Evolutionary conservation across 1,284 basidiomycete genomes (phyloP).

Genomic region (Leucoagaricus sp.): DNA sequence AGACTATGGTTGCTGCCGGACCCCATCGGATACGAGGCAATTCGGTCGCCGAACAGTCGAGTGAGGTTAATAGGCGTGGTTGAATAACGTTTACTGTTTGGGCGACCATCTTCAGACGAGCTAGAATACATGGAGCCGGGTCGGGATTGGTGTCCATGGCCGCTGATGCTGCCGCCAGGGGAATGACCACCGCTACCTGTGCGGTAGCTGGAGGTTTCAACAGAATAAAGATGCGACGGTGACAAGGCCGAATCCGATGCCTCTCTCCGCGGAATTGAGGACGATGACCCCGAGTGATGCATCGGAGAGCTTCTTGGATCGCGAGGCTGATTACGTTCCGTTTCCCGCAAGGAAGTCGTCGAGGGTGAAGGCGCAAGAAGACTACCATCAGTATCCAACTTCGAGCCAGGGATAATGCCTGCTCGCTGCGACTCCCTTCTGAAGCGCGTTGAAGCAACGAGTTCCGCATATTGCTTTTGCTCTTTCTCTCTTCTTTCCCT

Average conservation of each 20-base stretch:
- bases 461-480: constrained; percentile 55
- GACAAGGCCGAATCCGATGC: constrained; percentile 37
- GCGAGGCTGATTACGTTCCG: constrained; percentile 43
- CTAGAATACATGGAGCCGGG: constrained; percentile 53
- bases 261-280: constrained; percentile 39
- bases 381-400: constrained; percentile 20
- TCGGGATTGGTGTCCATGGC: constrained; percentile 40
- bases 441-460: constrained; percentile 58
- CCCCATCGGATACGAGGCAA: constrained; percentile 40
- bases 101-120: constrained; percentile 59
- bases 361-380: constrained; percentile 34
- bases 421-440: constrained; percentile 59
- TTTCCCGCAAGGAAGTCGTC: constrained; percentile 39
- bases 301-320: constrained; percentile 39
- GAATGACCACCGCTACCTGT: constrained; percentile 26
- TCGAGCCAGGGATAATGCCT: constrained; percentile 38
- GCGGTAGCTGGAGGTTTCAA: constrained; percentile 11
- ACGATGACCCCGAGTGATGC: constrained; percentile 36
- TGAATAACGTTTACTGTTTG: constrained; percentile 44
- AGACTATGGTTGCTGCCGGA: constrained; percentile 36
- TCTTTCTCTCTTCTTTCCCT: constrained; percentile 59
- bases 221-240: background rate
- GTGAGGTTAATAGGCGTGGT: constrained; percentile 31
- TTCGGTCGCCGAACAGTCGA: constrained; percentile 33
- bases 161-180: constrained; percentile 25